Conservation (phyloP, 768 basidiomycete species). For the Lactifluus rugatus region DNA sequence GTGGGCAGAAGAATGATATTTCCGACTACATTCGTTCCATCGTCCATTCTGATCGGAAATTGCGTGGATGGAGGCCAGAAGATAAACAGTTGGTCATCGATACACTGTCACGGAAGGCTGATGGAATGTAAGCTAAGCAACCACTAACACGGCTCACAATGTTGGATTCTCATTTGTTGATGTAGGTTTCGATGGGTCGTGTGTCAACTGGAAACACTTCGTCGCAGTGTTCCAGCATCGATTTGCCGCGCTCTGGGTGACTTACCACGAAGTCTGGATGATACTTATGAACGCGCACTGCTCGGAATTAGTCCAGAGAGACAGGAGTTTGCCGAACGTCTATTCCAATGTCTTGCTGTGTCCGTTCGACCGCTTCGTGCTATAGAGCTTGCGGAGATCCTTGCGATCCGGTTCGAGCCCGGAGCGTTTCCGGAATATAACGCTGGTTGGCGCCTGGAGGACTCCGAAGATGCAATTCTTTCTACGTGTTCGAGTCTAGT, state of each 20-base stretch:
- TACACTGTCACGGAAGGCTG: no score
- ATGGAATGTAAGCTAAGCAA: background rate
- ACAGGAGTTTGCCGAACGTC: background rate
- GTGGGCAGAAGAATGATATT: background rate
- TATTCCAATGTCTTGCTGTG: background rate
- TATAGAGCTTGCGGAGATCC: background rate
- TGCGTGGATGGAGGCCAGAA: background rate
- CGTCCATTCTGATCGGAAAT: background rate
- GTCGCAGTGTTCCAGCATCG: background rate
- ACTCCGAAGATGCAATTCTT: background rate
- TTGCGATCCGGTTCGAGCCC: background rate
- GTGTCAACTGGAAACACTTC: background rate
- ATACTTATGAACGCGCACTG: background rate
- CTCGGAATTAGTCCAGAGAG: background rate
- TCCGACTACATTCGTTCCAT: background rate
- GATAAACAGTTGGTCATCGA: no score
- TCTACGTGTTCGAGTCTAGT: background rate
- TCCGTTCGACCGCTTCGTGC: background rate
- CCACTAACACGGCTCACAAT: background rate
- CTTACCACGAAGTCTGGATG: background rate
- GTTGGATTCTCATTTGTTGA: background rate
- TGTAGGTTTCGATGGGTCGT: background rate
- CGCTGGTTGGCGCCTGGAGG: background rate
- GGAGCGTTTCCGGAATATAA: background rate
- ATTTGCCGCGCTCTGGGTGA: background rate